These are phyloP conservation scores for Gossypium gossypioides DNA, from an alignment of 441 rosid species.

Conservation along the genomic window DNA sequence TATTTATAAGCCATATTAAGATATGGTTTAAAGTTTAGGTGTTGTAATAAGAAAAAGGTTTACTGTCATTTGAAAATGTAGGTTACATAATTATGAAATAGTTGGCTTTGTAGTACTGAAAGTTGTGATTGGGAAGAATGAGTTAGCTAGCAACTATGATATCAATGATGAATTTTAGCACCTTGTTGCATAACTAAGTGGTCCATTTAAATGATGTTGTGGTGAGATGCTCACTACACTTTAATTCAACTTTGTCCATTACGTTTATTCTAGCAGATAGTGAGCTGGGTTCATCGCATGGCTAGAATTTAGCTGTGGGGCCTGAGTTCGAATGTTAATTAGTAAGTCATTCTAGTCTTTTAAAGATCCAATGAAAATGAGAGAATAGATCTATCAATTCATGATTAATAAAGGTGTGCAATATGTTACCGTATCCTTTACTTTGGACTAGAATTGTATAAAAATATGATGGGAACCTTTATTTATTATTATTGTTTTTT, in stretches of 20 bases:
- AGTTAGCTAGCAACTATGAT: background rate
- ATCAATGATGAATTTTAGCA: background rate
- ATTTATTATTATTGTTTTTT: slow-evolving; percentile 4
- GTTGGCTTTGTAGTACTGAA: background rate
- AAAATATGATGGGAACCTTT: slow-evolving; percentile 13
- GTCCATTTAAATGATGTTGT: background rate
- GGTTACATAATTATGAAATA: background rate
- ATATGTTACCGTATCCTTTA: background rate
- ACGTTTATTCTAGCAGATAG: background rate
- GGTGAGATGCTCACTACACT: background rate
- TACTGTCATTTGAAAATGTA: background rate
- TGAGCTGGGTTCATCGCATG: background rate
- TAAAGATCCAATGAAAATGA: background rate
- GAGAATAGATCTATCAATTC: background rate
- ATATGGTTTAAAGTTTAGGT: background rate
- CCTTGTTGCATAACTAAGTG: background rate
- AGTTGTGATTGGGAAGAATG: background rate
- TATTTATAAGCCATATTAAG: background rate
- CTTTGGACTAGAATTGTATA: background rate
- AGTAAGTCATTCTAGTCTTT: background rate
- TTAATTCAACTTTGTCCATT: background rate
- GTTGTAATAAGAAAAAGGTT: background rate
- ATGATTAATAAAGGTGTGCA: background rate
- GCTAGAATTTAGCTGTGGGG: background rate
- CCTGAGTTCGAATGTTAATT: background rate